Evolutionary conservation across 2,329 filamentous ascomycete genomes (phyloP), one percentile per base, ranked within the genome.

Genomic region (Apiospora arundinis): DNA sequence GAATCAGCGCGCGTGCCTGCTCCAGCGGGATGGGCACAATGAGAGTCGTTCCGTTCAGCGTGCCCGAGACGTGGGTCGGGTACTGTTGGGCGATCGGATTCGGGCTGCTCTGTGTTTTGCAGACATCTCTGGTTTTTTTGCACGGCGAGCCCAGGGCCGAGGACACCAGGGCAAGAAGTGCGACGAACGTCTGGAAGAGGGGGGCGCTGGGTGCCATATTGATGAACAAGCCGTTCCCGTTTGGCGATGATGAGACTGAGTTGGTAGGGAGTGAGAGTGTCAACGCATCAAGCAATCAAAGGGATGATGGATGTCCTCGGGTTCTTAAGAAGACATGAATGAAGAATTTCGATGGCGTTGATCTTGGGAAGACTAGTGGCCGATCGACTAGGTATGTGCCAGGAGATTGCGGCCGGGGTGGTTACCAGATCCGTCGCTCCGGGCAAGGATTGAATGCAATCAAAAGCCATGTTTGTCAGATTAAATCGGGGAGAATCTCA

Each of bases 41-140:
- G 25, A 83, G 80, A 0, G 88, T 78, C 0, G 88, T 89, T 63
- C 84, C 85, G 76, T 90, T 90, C 32, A 89, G 77, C 0, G 85
- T 85, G 3, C 87, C 88, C 0, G 86, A 89, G 16, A 85, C 82
- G 40, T 84, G 81, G 42, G 81, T 79, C 1, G 86, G 85, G 71
- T 86, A 88, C 25, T 81, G 71, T 6, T 81, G 77, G 2, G 83
- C 82, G 73, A 89, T 83, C 6, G 85, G 84, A 72, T 90, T 89
- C n/a, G 84, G 82, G 14, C 75, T 76, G 72, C 80, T 78, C 37
- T 77, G 73, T 1, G 77, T 74, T 16, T 70, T 77, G 77, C 78
- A 81, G n/a, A 42, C 37, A 25, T 70, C 71, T 40, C 32, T 45
- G 40, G 68, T 46, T 46, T 63, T 46, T 46, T 63, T 11, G 16